Evolutionary conservation across 495 filamentous ascomycete species (phyloP).

Genomic region (Talaromyces trachyspermus): DNA sequence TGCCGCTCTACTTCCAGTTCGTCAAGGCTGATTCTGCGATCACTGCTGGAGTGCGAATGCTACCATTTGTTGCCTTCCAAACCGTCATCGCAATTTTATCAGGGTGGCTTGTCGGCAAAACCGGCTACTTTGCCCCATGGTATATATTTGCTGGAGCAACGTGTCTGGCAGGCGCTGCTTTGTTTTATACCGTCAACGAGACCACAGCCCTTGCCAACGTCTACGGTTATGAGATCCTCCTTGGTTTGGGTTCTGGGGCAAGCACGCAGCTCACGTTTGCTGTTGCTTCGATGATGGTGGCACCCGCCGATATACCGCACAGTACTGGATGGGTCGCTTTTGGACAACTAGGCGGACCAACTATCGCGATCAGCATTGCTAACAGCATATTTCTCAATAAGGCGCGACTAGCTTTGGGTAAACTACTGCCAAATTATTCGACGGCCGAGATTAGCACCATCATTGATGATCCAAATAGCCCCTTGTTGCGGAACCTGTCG

Average conservation of each 20-base stretch:
- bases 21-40: slow-evolving; percentile 35
- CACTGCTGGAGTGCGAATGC: slow-evolving; percentile 37
- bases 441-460: neutral
- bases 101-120: slow-evolving; percentile 36
- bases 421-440: neutral
- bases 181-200: slow-evolving; percentile 27
- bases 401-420: too few relatives aligned
- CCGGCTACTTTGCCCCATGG: slow-evolving; percentile 44
- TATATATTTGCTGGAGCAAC: slow-evolving; percentile 32
- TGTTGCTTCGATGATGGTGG: slow-evolving; percentile 42
- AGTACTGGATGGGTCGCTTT: slow-evolving; percentile 7
- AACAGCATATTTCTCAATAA: slow-evolving; percentile 4
- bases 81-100: slow-evolving; percentile 29
- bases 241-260: slow-evolving; percentile 45
- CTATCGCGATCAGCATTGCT: slow-evolving; percentile 5
- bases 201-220: slow-evolving; percentile 28
- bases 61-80: slow-evolving; percentile 40
- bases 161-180: slow-evolving; percentile 19
- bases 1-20: slow-evolving; percentile 51
- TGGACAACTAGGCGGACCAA: slow-evolving; percentile 3
- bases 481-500: neutral
- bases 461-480: neutral
- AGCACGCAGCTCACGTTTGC: slow-evolving; percentile 44
- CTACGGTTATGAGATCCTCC: slow-evolving; percentile 47
- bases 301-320: slow-evolving; percentile 18